A percentile compares a stretch with the other conserved stretches of the same genome.
phyloP scores from a whole-genome alignment of 2,329 filamentous ascomycete species.

The Penicillium glabrum region DNA sequence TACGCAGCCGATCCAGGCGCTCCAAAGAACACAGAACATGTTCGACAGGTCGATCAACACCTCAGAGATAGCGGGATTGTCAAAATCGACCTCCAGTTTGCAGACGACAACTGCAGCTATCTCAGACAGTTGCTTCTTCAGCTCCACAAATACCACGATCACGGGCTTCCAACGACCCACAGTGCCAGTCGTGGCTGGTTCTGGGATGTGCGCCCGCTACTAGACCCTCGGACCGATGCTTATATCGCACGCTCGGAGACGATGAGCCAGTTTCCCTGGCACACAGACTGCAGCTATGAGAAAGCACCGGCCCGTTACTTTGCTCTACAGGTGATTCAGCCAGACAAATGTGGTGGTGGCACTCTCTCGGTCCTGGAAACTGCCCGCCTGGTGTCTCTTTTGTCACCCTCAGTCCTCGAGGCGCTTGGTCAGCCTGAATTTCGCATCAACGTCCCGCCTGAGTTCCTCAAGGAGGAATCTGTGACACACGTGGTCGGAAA shows the following conservation, averaged over 20 bases:
- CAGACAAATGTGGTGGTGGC: conserved; percentile 37
- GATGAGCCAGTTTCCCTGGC: conserved; percentile 45
- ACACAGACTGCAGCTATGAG: conserved; percentile 49
- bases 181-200: conserved; percentile 46
- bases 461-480: conserved; percentile 29
- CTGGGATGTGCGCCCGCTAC: conserved; percentile 42
- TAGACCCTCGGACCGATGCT: neutral
- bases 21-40: neutral
- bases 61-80: neutral
- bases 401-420: conserved; percentile 23
- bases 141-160: conserved; percentile 34
- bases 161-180: conserved; percentile 42
- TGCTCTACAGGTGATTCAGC: conserved; percentile 44
- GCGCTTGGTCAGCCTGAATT: conserved; percentile 30
- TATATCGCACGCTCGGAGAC: conserved; percentile 41
- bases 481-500: conserved; percentile 19
- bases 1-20: neutral
- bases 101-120: conserved; percentile 36
- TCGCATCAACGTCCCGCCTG: conserved; percentile 32
- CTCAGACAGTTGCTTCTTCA: conserved; percentile 33
- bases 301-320: conserved; percentile 38
- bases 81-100: neutral
- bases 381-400: conserved; percentile 19
- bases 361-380: neutral
- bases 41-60: neutral